Base-by-base conservation (phyloP, 106 monocot genomes). In the Dendrobium catenatum region DNA sequence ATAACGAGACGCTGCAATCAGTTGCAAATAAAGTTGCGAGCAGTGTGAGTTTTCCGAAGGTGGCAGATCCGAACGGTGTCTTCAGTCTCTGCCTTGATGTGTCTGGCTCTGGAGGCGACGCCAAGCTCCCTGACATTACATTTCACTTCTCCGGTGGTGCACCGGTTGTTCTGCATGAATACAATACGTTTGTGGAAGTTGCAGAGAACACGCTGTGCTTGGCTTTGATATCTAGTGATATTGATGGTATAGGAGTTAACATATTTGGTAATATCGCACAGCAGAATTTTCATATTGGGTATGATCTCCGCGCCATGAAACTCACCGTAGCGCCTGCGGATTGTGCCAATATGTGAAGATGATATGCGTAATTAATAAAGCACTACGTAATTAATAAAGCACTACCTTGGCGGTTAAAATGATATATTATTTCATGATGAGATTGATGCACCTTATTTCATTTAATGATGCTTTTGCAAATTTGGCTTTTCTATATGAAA, bases 201-300 rank as follows among this genome's bases (percentile, higher is more conserved):
- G 31, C 43, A 2, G 20, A 80, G 4, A 64, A 48, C 31, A 59
- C 56, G 5, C 4, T 80, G 6, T 90, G 87, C 81, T 72, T 90
- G n/a, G 83, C 49, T 9, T 55, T 87, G 9, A 9, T 78, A 22
- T 43, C 55, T 11, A 83, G 31, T 26, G 33, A 54, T 20, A 83
- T 16, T 17, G 33, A 54, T 0, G 5, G 9, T 6, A 29, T 7
- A 3, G 76, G 19, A 0, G 3, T 66, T 19, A 10, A 19, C 31
- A 76, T 90, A n/a, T 73, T 80, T 20, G 90, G 90, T 3, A 90
- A 85, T 79, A 19, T 90, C 2, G 90, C 90, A 22, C 90, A 90
- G 79, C 87, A 85, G 56, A 76, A 90, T 46, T 79, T 84, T 66
- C 80, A 90, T 42, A 56, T 90, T 3, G 89, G 81, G 5, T 90